phyloP scores from a whole-genome alignment of 1,139 yeast species.

The Pichia sp. region DNA sequence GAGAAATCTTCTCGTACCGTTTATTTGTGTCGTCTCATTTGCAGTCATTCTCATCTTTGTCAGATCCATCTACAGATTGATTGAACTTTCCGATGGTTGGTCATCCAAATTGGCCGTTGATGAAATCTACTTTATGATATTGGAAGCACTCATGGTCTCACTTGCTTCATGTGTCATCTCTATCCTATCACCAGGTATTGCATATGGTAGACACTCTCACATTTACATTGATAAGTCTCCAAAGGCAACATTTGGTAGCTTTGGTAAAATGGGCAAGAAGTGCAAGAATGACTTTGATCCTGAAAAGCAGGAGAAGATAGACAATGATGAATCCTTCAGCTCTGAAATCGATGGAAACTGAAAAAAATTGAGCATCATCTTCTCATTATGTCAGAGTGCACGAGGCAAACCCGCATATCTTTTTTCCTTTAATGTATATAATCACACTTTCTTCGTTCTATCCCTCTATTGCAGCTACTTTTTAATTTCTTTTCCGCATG shows the following conservation, averaged over 20 bases:
- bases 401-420: background rate
- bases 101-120: slow-evolving; percentile 57
- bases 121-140: slow-evolving; percentile 66
- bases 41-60: slow-evolving; percentile 55
- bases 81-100: slow-evolving; percentile 78
- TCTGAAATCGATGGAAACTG: background rate
- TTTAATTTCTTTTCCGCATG: too few relatives aligned
- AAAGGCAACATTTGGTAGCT: slow-evolving; percentile 7
- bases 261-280: too few relatives aligned
- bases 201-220: slow-evolving; percentile 34
- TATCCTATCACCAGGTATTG: slow-evolving; percentile 58
- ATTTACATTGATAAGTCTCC: slow-evolving; percentile 19
- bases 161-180: slow-evolving; percentile 40
- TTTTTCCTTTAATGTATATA: too few relatives aligned
- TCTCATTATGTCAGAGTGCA: background rate
- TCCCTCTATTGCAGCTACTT: too few relatives aligned
- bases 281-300: background rate
- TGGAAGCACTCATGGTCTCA: slow-evolving; percentile 70
- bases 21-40: slow-evolving; percentile 44
- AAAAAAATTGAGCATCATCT: background rate
- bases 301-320: background rate
- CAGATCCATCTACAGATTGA: slow-evolving; percentile 75
- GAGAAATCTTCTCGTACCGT: slow-evolving; percentile 36
- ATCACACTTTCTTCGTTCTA: too few relatives aligned
- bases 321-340: background rate